Conservation (phyloP, 768 basidiomycete genomes). For the Termitomyces sp. region DNA sequence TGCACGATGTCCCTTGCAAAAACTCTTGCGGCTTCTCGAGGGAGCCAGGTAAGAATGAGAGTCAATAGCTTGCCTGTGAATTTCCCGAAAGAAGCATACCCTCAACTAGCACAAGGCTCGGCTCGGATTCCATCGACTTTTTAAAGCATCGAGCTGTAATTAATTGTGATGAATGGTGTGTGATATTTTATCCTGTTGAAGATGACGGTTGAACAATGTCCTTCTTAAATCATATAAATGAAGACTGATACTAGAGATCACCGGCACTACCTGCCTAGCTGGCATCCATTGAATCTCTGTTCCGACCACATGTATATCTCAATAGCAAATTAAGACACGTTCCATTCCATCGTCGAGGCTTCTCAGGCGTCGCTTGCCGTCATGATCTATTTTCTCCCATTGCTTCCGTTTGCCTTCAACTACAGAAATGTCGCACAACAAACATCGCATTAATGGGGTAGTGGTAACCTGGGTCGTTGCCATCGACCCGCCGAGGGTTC, state of each 20-base stretch:
- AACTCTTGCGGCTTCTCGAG: not conserved
- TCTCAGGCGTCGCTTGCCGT: not conserved
- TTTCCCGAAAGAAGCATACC: no score
- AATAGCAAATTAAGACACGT: not conserved
- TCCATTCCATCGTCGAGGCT: not conserved
- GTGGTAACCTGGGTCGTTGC: slow-evolving; percentile 66
- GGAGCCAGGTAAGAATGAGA: not conserved
- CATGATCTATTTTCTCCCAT: no score
- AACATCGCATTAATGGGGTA: slow-evolving; percentile 52
- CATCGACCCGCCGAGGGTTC: slow-evolving; percentile 21
- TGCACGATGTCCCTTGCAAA: not conserved
- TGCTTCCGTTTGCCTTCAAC: no score
- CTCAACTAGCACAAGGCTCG: no score
- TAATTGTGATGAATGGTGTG: no score
- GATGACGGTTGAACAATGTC: not conserved
- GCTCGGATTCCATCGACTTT: not conserved
- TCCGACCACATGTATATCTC: not conserved
- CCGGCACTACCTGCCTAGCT: not conserved
- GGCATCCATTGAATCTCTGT: not conserved
- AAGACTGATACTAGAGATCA: not conserved
- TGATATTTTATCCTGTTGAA: not conserved
- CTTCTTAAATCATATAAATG: not conserved
- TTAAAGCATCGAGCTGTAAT: not conserved
- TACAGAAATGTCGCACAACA: not conserved
- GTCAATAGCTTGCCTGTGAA: not conserved